Evolutionary conservation across 306 rosid species (phyloP).

Genomic region (Quercus berberidifolia): DNA sequence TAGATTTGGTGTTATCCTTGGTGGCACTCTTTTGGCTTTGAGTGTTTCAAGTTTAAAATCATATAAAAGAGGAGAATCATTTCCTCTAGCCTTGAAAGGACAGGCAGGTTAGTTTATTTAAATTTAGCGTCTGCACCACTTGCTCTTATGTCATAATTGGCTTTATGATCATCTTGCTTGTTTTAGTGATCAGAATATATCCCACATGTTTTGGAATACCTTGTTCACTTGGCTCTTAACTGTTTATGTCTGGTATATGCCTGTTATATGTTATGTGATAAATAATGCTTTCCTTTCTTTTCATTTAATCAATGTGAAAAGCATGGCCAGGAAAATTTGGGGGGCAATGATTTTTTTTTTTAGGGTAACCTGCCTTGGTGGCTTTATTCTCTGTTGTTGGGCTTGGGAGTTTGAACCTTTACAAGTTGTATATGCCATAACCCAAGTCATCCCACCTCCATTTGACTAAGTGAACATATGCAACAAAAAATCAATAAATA

Average conservation of each 20-base stretch:
- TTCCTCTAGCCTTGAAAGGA: conserved; percentile 66
- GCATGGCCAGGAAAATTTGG: neutral
- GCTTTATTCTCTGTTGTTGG: neutral
- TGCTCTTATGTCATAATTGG: neutral
- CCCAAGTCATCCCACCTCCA: neutral
- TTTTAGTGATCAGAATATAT: neutral
- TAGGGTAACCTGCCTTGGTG: neutral
- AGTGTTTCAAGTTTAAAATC: conserved; percentile 72
- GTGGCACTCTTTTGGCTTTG: conserved; percentile 65
- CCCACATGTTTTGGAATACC: neutral
- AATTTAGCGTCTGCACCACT: neutral
- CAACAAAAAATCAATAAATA: neutral
- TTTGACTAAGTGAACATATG: neutral
- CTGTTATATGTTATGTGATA: neutral
- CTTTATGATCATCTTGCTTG: neutral
- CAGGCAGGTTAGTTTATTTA: conserved; percentile 66
- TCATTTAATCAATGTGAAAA: neutral
- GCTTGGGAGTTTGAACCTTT: neutral
- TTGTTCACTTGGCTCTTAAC: neutral
- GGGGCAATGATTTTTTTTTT: neutral
- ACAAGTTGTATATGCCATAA: neutral
- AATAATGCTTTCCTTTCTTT: neutral
- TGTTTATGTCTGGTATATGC: neutral
- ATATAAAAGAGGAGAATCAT: conserved; percentile 53
- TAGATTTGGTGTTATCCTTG: conserved; percentile 92